Percentiles rank a stretch among this genome's conserved stretches.
Conservation (phyloP, 2,329 filamentous ascomycete species). For the Nemania abortiva region DNA sequence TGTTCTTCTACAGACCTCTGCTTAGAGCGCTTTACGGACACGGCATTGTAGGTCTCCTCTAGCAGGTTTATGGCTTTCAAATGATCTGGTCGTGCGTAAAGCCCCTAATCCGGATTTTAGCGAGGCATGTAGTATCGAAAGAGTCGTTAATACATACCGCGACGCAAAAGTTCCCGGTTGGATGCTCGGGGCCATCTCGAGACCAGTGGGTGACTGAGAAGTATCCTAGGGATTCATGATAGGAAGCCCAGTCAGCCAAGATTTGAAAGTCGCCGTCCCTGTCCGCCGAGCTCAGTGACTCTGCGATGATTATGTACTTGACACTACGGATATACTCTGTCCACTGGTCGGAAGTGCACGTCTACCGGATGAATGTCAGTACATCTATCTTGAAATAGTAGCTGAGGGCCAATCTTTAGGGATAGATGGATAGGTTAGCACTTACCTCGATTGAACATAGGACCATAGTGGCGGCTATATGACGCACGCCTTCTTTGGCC, state of each 20-base stretch:
- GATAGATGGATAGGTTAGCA: too few species aligned
- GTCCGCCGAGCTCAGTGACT: slow-evolving; percentile 22
- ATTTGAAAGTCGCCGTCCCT: slow-evolving; percentile 18
- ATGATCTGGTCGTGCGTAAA: slow-evolving; percentile 2
- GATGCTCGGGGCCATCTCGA: neutral
- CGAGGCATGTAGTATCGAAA: neutral
- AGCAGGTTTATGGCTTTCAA: slow-evolving; percentile 7
- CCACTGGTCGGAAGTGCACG: slow-evolving; percentile 41
- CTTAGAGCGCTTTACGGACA: neutral
- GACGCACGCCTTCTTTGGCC: neutral
- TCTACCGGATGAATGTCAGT: slow-evolving; percentile 9
- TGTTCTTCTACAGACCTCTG: slow-evolving; percentile 7
- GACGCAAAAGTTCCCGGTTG: slow-evolving; percentile 8
- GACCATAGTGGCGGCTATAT: slow-evolving; percentile 13
- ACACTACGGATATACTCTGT: slow-evolving; percentile 34
- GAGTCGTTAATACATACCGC: slow-evolving; percentile 3
- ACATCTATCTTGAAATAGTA: too few species aligned
- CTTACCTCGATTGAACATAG: slow-evolving; percentile 16
- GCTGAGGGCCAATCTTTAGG: too few species aligned
- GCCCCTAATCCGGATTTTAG: slow-evolving; percentile 10
- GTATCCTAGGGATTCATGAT: slow-evolving; percentile 10
- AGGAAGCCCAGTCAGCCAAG: slow-evolving; percentile 20
- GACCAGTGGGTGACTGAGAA: slow-evolving; percentile 12
- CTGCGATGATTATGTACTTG: slow-evolving; percentile 42
- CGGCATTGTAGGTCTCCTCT: slow-evolving; percentile 14